Evolutionary conservation across 805 yeast species (phyloP).

Genomic region (Ogataea trehaloabstinens): DNA sequence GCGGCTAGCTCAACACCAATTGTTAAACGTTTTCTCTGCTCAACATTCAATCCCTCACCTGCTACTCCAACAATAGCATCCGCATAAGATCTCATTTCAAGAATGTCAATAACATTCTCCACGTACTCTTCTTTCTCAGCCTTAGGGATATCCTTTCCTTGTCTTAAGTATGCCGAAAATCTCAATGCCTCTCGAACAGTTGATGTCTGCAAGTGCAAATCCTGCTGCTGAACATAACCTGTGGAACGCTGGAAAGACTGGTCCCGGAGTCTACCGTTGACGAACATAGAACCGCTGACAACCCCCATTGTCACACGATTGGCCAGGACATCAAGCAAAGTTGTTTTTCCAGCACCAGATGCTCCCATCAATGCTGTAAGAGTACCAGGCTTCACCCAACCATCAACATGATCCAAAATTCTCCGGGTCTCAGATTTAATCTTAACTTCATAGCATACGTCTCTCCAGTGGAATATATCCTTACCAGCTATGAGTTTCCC

Average conservation of each 20-base stretch:
- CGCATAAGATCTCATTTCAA: conserved; percentile 52
- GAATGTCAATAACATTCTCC: conserved; percentile 46
- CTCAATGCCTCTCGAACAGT: conserved; percentile 55
- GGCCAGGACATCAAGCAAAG: conserved; percentile 51
- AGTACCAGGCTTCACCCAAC: conserved; percentile 83
- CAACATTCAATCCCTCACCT: conserved; percentile 54
- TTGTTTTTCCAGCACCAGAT: conserved; percentile 65
- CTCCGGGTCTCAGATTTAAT: conserved; percentile 60
- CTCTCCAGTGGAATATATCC: conserved; percentile 74
- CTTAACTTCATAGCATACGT: conserved; percentile 67
- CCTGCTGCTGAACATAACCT: conserved; percentile 62
- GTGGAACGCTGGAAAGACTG: conserved; percentile 51
- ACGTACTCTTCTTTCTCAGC: conserved; percentile 49
- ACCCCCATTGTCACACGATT: conserved; percentile 56
- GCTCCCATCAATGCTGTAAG: conserved; percentile 72
- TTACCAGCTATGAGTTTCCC: conserved; percentile 31
- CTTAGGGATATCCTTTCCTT: conserved; percentile 38
- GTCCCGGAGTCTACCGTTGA: conserved; percentile 50
- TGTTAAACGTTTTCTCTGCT: conserved; percentile 52
- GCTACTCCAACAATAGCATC: conserved; percentile 53
- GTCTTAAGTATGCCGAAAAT: conserved; percentile 51
- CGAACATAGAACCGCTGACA: conserved; percentile 56
- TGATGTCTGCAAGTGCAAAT: conserved; percentile 48
- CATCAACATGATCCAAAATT: conserved; percentile 65
- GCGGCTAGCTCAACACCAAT: conserved; percentile 59